These are phyloP conservation scores for Verticillium klebahnii DNA, from an alignment of 2,329 filamentous ascomycete genomes.

Conservation along the genomic window DNA sequence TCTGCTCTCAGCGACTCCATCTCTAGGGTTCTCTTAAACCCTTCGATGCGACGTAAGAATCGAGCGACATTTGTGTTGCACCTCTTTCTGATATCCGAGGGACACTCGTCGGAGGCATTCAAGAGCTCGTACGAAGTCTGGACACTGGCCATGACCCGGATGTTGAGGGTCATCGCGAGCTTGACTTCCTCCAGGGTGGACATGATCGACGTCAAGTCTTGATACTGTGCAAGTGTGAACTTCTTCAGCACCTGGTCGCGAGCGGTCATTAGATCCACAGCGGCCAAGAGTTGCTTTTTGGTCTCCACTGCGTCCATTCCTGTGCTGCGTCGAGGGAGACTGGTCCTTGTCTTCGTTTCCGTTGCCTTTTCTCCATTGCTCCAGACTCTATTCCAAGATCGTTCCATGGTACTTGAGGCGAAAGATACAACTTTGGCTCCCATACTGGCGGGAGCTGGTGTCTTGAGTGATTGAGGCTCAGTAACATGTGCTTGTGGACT, in stretches of 20 bases:
- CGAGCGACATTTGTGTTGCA: not conserved
- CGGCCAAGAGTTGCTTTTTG: not conserved
- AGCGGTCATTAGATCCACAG: not conserved
- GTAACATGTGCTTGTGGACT: no score
- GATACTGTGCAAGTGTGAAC: not conserved
- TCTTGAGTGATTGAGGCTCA: no score
- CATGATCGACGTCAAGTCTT: not conserved
- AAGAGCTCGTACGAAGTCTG: not conserved
- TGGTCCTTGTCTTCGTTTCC: not conserved
- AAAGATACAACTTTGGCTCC: no score
- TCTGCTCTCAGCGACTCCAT: not conserved
- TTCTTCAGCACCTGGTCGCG: not conserved
- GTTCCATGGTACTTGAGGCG: no score
- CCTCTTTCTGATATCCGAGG: not conserved
- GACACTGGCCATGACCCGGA: not conserved
- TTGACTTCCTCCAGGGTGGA: not conserved
- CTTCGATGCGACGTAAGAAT: not conserved
- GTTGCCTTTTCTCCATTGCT: no score
- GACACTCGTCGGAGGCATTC: not conserved
- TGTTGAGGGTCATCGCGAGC: not conserved
- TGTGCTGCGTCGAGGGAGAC: not conserved
- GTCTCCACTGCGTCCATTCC: not conserved
- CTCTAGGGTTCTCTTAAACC: not conserved
- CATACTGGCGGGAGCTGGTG: no score
- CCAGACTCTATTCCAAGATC: no score